A percentile compares a stretch with the other conserved stretches of the same genome.
phyloP scores from a whole-genome alignment of 2,329 filamentous ascomycete genomes.

The Aureobasidium mangrovei region DNA sequence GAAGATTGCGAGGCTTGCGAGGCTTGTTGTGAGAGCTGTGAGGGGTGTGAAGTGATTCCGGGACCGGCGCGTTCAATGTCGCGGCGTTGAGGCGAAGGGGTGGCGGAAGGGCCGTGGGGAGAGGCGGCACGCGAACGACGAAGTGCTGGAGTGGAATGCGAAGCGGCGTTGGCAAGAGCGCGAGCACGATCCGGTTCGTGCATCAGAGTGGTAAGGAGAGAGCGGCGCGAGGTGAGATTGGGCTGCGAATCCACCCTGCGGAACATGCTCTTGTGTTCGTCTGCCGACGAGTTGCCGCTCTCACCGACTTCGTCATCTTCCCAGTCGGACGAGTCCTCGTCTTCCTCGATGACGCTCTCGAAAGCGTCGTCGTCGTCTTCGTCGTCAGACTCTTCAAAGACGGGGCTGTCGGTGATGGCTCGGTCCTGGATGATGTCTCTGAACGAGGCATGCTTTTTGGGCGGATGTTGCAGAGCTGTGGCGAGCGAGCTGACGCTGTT shows the following conservation, averaged over 20 bases:
- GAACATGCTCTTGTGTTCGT: conserved; percentile 70
- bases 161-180: conserved; percentile 59
- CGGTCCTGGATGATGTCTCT: conserved; percentile 64
- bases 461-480: conserved; percentile 43
- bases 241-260: conserved; percentile 82
- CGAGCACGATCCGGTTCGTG: conserved; percentile 66
- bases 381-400: conserved; percentile 50
- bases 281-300: conserved; percentile 69
- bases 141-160: conserved; percentile 45
- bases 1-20: conserved; percentile 25
- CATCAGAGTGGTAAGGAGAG: conserved; percentile 82
- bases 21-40: conserved; percentile 6
- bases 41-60: not conserved
- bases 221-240: conserved; percentile 76
- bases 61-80: conserved; percentile 15
- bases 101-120: conserved; percentile 60
- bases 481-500: conserved; percentile 47
- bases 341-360: conserved; percentile 67
- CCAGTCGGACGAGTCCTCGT: conserved; percentile 39
- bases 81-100: conserved; percentile 41
- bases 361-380: conserved; percentile 58
- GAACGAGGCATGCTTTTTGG: conserved; percentile 75
- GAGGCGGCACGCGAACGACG: conserved; percentile 55
- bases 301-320: conserved; percentile 56
- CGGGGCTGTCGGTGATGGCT: conserved; percentile 54